Base-by-base conservation (phyloP, 1,139 yeast genomes). In the Diutina scorzettiae region DNA sequence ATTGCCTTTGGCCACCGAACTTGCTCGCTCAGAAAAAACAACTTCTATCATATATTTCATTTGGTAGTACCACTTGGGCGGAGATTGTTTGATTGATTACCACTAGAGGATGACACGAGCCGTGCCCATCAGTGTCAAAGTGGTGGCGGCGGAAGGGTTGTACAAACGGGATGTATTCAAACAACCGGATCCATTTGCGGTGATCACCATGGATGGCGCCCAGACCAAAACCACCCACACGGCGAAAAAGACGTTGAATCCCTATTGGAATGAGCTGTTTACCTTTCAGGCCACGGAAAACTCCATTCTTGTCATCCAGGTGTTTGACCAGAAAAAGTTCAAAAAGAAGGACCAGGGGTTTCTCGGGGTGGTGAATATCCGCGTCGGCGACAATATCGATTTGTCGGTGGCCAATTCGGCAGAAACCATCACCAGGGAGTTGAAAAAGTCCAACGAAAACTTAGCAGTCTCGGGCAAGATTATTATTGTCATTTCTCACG, bases 291-390 rank as follows among this genome's bases (percentile, higher is more conserved):
- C 91, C 24, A 73, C 72, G 49, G 96, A 87, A 54, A 83, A 84
- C 52, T 82, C 95, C 17, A 85, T 89, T 40, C 69, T 91, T 45
- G 95, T 93, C 7, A 79, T 91, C 48, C 98, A 91, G 60, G 93
- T 91, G 14, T 91, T 93, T 62, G 98, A 91, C 60, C 97, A 89
- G 61, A 89, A 87, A 59, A 91, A 91, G 63, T 91, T 91, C 66
- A 91, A 91, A 60, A 87, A 87, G 79, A 89, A 87, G 73, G 98
- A 91, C 58, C 98, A 91, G 62, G 98, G 98, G n/a, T 91, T 91
- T 53, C 69, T 91, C 43, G 99, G 99, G 46, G 98, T 91, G 18
- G 93, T 93, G 46, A 93, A 91, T 62, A 76, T 91, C 43, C 73
- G 95, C 52, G 76, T 89, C 37, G 93, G 94, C 40, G 97, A 91